Evolutionary conservation across 768 basidiomycete genomes (phyloP), one percentile per base, ranked within the genome.

Genomic region (Rhodosporidiobolus odoratus): DNA sequence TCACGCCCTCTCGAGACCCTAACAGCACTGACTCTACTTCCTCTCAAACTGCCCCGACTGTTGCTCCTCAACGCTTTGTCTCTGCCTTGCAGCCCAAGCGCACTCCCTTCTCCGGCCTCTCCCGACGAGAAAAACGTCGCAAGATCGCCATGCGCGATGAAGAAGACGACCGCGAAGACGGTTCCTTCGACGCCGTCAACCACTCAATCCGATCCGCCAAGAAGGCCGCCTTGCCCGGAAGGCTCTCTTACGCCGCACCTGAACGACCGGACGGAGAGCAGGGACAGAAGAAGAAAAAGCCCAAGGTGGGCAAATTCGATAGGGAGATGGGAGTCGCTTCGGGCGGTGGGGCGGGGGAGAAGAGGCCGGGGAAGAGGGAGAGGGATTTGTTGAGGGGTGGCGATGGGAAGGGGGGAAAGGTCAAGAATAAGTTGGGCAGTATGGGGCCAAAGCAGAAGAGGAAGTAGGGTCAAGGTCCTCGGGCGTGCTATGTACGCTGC

Each of bases 151-250:
- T 85, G 79, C 90, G 93, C 77, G 87, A 88, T 72, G 91, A 94
- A 72, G 85, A 86, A 60, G 86, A 87, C 64, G 74, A 75, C 50
- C 68, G 61, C 16, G 86, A 87, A 64, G 81, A 79, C 41, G 83
- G 82, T 32, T 45, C 66, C 30, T 37, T 47, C 10, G 47, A 50
- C 38, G 81, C 84, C 15, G 80, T 89, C 54, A 83, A 84, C 48
- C 88, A 89, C 23, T 88, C 92, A 1, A 89, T 96, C 72, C 89
- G 94, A 65, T 85, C 86, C 19, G 92, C 90, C 16, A 97, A 98
- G 81, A 94, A 88, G 80, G 83, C 87, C 2, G 35, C 64, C 9
- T 43, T 32, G 3, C 66, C 74, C 7, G n/a, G 37, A 21, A 68
- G 62, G 74, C 53, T 69, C 57, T 56, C 63, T 6, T 40, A 43